Conservation (phyloP, 169 alveolate species). For the Babesia caballi region DNA sequence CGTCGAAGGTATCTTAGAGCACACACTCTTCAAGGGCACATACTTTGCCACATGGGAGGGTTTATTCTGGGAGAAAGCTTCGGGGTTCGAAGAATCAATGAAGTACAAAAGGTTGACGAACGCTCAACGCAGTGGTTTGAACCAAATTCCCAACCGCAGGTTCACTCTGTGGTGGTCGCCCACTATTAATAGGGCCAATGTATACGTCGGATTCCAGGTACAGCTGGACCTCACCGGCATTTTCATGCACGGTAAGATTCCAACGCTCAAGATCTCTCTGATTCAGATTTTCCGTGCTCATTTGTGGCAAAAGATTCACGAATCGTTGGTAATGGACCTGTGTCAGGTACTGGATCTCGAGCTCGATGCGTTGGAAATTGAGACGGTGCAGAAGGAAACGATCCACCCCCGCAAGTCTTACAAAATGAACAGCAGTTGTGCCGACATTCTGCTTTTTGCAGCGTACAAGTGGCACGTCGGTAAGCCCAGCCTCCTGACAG, state of each 20-base stretch:
- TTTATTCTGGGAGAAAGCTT: conserved; percentile 99
- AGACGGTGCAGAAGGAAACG: conserved; percentile 99
- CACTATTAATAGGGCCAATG: conserved; percentile 99
- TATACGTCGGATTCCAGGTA: conserved; percentile 99
- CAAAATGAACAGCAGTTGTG: conserved; percentile 99
- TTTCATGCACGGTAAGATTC: conserved; percentile 99
- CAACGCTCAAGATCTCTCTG: conserved; percentile 98
- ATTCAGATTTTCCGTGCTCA: conserved; percentile 99
- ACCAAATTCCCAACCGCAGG: conserved; percentile 99
- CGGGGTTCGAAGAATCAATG: conserved; percentile 99
- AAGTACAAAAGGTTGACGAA: conserved; percentile 98
- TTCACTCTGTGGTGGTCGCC: conserved; percentile 99
- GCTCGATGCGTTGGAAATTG: conserved; percentile 96
- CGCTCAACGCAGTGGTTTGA: conserved; percentile 99
- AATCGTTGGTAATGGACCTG: conserved; percentile 98
- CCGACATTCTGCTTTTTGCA: conserved; percentile 97
- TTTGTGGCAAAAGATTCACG: conserved; percentile 99
- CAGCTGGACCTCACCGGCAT: conserved; percentile 99
- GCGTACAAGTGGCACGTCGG: conserved; percentile 96
- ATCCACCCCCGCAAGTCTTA: conserved; percentile 99
- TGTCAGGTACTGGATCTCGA: conserved; percentile 99
- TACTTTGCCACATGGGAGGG: conserved; percentile 99
- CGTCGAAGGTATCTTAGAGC: conserved; percentile 99
- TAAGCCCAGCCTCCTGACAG: conserved; percentile 96
- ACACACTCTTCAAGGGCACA: conserved; percentile 99